A percentile compares a stretch with the other conserved stretches of the same genome.
These are phyloP conservation scores for Chlamydomonas asymmetrica DNA, from an alignment of 139 green algal genomes.

Conservation along the genomic window DNA sequence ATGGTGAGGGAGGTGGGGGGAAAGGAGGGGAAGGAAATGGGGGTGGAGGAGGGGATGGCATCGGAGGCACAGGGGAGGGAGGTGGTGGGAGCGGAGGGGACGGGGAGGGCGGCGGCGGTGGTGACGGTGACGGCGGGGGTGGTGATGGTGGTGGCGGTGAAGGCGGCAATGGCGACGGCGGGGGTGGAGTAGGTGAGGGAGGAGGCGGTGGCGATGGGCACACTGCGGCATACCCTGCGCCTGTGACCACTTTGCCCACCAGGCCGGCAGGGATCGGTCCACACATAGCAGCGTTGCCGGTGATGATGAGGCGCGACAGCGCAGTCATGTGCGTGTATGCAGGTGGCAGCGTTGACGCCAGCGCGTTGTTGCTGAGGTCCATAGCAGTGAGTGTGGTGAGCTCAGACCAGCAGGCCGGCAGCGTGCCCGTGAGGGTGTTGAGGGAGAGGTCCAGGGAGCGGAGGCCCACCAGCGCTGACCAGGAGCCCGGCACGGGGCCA, in stretches of 20 bases:
- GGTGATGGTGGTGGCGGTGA: too few species aligned
- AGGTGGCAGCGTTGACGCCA: not conserved
- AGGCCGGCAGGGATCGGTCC: not conserved
- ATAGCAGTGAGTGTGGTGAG: not conserved
- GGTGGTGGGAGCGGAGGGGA: too few species aligned
- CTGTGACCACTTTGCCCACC: not conserved
- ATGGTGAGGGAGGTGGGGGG: too few species aligned
- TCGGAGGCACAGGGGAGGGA: too few species aligned
- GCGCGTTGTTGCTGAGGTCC: not conserved
- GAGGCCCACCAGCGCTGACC: conserved; percentile 8
- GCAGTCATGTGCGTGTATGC: not conserved
- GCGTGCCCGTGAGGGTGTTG: conserved; percentile 24
- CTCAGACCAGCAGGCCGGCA: conserved; percentile 19
- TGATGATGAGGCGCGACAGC: not conserved
- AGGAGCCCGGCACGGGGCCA: conserved; percentile 10
- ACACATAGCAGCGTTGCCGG: not conserved
- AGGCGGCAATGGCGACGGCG: too few species aligned
- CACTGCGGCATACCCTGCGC: not conserved
- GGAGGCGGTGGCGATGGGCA: not conserved
- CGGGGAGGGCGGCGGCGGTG: too few species aligned
- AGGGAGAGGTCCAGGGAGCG: conserved; percentile 6
- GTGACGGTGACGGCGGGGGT: too few species aligned
- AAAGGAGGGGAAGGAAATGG: too few species aligned
- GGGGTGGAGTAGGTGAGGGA: not conserved
- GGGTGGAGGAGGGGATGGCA: too few species aligned